Percentiles rank a stretch among this genome's conserved stretches.
These are phyloP conservation scores for Neurospora sp. DNA, from an alignment of 495 filamentous ascomycete genomes.

Conservation along the genomic window DNA sequence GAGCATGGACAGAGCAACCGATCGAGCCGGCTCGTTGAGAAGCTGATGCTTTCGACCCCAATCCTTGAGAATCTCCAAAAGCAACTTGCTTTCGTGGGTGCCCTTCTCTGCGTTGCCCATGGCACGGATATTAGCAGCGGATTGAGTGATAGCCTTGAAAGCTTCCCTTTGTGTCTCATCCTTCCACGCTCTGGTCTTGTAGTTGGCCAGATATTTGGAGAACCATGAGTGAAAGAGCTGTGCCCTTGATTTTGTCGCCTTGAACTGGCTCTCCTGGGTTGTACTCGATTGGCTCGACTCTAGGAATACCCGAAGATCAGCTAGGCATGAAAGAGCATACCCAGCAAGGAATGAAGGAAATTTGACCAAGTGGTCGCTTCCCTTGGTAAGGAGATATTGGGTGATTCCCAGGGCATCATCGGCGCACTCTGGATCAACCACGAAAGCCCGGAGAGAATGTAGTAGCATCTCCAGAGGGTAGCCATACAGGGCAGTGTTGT, in stretches of 20 bases:
- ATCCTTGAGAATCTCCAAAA: slow-evolving; percentile 66
- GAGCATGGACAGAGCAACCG: slow-evolving; percentile 63
- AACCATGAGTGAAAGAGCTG: slow-evolving; percentile 65
- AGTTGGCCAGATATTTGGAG: slow-evolving; percentile 46
- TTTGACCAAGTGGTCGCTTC: slow-evolving; percentile 51
- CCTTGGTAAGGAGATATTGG: slow-evolving; percentile 70
- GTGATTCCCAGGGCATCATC: slow-evolving; percentile 83
- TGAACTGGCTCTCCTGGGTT: slow-evolving; percentile 67
- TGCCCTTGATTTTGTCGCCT: slow-evolving; percentile 55
- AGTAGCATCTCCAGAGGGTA: slow-evolving; percentile 93
- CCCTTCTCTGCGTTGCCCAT: slow-evolving; percentile 50
- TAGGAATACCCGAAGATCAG: slow-evolving; percentile 64
- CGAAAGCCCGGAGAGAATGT: slow-evolving; percentile 65
- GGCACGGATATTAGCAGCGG: slow-evolving; percentile 47
- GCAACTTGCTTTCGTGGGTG: slow-evolving; percentile 59
- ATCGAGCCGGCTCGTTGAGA: slow-evolving; percentile 55
- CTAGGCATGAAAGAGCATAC: slow-evolving; percentile 62
- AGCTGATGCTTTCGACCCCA: slow-evolving; percentile 49
- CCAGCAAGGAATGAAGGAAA: slow-evolving; percentile 69
- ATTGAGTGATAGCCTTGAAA: slow-evolving; percentile 54
- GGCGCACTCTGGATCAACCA: slow-evolving; percentile 76
- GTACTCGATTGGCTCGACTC: slow-evolving; percentile 55
- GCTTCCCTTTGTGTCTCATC: slow-evolving; percentile 34
- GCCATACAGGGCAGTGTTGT: slow-evolving; percentile 53
- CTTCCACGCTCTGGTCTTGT: slow-evolving; percentile 40